Base-by-base conservation (phyloP, 179 eudicot genomes). In the Sideroxylon spinosum region DNA sequence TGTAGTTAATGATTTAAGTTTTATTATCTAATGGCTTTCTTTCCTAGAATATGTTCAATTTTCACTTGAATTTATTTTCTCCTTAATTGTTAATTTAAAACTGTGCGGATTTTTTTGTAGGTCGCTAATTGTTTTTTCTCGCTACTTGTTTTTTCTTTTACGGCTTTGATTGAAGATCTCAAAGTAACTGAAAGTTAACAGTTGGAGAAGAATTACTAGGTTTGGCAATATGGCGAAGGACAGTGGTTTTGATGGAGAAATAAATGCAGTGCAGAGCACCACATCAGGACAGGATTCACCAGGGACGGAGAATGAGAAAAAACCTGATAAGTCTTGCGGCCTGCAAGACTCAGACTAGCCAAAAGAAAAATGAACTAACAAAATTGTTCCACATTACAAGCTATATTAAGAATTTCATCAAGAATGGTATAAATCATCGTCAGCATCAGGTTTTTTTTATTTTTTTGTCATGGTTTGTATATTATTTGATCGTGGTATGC, bases 351-450 rank as follows among this genome's bases (percentile, higher is more conserved):
- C 50, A 13, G 76, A 68, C 61, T 44, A 49, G 68, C 71, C 26
- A 55, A 46, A 71, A 78, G 68, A 55, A 80, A 77, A 56, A 72
- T 12, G 72, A 56, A 71, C 46, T 1, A 29, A 1, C 17, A 26
- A 23, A 0, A 80, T 57, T 49, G 78, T 84, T 80, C 77, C 87
- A 55, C 82, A 44, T 72, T 69, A 74, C 20, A 76, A 79, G 79
- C 79, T 86, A 11, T 37, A 37, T 37, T 37, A 37, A 37, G 44
- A 37, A 37, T 37, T 37, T 37, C 44, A 37, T 37, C 4, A 37
- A 37, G 44, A 37, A 37, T 1, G 5, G 44, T 37, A 37, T 37
- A 37, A 37, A 37, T 37, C 44, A 37, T 37, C 44, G 44, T 3
- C 44, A 37, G 44, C 44, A 37, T 37, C 44, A 37, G 5, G 44